Percentiles rank a stretch among this genome's conserved stretches.
Conservation (phyloP, 2,329 filamentous ascomycete species). For the Sclerotinia sclerotiorum region DNA sequence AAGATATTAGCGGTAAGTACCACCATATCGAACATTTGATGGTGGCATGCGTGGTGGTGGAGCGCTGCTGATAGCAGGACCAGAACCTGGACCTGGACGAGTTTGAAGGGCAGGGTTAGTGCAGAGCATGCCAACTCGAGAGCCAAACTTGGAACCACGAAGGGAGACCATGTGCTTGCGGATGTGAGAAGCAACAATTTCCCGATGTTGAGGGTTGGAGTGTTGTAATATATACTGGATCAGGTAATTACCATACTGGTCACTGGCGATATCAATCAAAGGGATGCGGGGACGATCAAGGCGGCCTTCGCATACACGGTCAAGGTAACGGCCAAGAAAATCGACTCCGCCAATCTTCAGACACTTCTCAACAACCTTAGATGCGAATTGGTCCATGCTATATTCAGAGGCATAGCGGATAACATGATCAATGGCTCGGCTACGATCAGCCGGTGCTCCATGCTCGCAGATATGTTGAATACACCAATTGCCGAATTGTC, state of each 20-base stretch:
- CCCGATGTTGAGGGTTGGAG: slow-evolving; percentile 81
- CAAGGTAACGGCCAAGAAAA: slow-evolving; percentile 88
- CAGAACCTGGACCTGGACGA: slow-evolving; percentile 80
- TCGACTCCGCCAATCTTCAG: slow-evolving; percentile 92
- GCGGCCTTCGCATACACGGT: slow-evolving; percentile 89
- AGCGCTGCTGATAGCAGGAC: slow-evolving; percentile 56
- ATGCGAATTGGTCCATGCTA: slow-evolving; percentile 98
- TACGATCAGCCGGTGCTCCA: slow-evolving; percentile 85
- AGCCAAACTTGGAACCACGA: slow-evolving; percentile 96
- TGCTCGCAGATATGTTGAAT: slow-evolving; percentile 99
- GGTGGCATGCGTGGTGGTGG: slow-evolving; percentile 55
- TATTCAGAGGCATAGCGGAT: slow-evolving; percentile 92
- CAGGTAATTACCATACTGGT: slow-evolving; percentile 98
- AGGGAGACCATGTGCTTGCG: slow-evolving; percentile 99
- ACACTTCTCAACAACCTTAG: slow-evolving; percentile 98
- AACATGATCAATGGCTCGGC: slow-evolving; percentile 91
- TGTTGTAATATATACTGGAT: slow-evolving; percentile 96
- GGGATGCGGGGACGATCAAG: slow-evolving; percentile 91
- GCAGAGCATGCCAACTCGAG: slow-evolving; percentile 97
- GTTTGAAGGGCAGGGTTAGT: slow-evolving; percentile 90
- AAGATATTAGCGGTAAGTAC: slow-evolving; percentile 55
- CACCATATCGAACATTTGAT: slow-evolving; percentile 56
- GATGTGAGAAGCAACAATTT: slow-evolving; percentile 90
- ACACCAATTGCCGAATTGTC: slow-evolving; percentile 99
- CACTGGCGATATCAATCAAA: slow-evolving; percentile 95